Base-by-base conservation (phyloP, 2,329 filamentous ascomycete species). In the Cytospora paraplurivora region DNA sequence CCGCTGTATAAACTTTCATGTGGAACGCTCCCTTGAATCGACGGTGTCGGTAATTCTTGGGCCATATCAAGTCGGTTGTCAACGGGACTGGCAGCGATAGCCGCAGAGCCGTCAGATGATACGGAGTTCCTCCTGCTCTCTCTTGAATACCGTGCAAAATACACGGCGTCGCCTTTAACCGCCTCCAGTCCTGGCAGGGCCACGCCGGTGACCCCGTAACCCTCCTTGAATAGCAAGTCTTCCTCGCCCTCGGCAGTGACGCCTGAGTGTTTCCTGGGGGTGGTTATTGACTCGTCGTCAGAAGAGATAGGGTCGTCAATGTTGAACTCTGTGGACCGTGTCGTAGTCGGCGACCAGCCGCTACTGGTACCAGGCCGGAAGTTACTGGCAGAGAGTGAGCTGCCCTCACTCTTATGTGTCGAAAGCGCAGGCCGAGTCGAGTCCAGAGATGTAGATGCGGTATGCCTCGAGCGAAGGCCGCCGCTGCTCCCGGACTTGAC, bases 401-500 rank as follows among this genome's bases (percentile, higher is more conserved):
- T 64, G 4, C 62, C 63, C 13, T 61, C 53, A 35, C 64, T 66
- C 49, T 61, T 60, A 27, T 34, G 49, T 21, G 5, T 12, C 12
- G 38, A 50, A 56, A 44, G 62, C 33, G 35, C 62, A 44, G 38
- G 62, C 47, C 66, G 5, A 68, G 67, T 67, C 15, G 78, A 67
- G 66, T 82, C 79, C 49, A 82, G 70, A 0, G 80, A 81, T 0
- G 80, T 82, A 34, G 75, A 77, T 10, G 77, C 74, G 0, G 80
- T 82, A 61, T 80, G 77, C 32, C 73, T 75, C 2, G 79, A 81
- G 34, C 74, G 73, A 0, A 78, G 77, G 1, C 77, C 72, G 6
- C 53, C 62, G 35, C 62, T 63, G 34, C 38, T 51, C 17, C 41
- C 38, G 5, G 64, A 64, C n/a, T 76, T 76, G 4, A 72, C 71